Conservation (phyloP, 2,329 filamentous ascomycete genomes). For the Capronia epimyces region DNA sequence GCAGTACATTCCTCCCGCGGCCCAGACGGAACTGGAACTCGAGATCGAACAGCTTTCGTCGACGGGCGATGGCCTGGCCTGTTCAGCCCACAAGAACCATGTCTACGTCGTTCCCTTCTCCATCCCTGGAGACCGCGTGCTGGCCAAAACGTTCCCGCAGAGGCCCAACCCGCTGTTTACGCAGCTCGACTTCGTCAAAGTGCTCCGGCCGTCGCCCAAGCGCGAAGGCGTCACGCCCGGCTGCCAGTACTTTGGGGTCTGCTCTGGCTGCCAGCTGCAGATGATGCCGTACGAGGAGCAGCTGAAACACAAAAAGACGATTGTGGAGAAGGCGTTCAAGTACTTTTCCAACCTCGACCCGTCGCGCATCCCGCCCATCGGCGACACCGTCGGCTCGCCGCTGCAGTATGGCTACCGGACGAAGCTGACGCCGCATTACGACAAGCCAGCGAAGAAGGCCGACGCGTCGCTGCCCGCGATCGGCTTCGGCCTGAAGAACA, state of each 20-base stretch:
- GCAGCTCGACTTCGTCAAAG: conserved; percentile 73
- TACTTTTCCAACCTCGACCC: conserved; percentile 83
- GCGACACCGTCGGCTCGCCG: conserved; percentile 83
- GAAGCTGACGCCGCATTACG: conserved; percentile 88
- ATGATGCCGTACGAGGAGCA: conserved; percentile 90
- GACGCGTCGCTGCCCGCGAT: not conserved
- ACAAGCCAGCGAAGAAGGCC: conserved; percentile 63
- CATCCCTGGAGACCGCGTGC: conserved; percentile 74
- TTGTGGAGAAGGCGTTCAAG: conserved; percentile 84
- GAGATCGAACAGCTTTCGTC: conserved; percentile 79
- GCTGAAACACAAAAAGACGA: conserved; percentile 72
- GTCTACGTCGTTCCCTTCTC: conserved; percentile 76
- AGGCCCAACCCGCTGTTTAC: conserved; percentile 61
- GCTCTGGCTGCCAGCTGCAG: conserved; percentile 93
- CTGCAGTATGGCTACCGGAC: conserved; percentile 91
- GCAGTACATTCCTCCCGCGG: not conserved
- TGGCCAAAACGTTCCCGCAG: conserved; percentile 73
- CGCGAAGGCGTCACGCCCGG: conserved; percentile 71
- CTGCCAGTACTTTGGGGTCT: conserved; percentile 82
- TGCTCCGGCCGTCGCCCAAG: conserved; percentile 65
- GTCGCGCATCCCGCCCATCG: conserved; percentile 67
- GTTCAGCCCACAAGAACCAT: conserved; percentile 52
- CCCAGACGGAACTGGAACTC: conserved; percentile 62
- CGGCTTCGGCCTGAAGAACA: not conserved
- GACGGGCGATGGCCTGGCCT: conserved; percentile 82